Evolutionary conservation across 768 basidiomycete genomes (phyloP).

Genomic region (Gelatoporia subvermispora): DNA sequence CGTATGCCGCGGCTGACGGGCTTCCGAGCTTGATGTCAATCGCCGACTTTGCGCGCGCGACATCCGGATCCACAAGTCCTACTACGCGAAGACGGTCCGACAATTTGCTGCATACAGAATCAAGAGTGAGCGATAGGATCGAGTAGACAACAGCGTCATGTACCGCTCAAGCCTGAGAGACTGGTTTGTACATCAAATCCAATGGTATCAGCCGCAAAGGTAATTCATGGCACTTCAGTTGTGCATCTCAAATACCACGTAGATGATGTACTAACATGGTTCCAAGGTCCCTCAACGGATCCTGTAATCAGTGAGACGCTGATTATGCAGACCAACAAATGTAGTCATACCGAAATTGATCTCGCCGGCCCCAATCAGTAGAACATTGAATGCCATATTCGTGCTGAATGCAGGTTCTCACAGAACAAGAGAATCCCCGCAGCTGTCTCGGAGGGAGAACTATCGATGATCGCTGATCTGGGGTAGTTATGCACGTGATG

Average conservation of each 20-base stretch:
- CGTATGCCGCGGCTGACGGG: slow-evolving; percentile 37
- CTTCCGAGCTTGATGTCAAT: slow-evolving; percentile 36
- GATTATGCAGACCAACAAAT: not conserved
- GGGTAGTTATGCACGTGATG: no score
- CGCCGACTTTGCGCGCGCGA: slow-evolving; percentile 30
- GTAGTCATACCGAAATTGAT: slow-evolving; percentile 41
- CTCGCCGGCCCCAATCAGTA: slow-evolving; percentile 47
- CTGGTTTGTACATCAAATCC: not conserved
- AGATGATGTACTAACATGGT: slow-evolving; percentile 18
- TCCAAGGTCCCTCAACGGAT: slow-evolving; percentile 31
- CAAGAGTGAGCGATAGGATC: not conserved
- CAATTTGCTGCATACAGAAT: slow-evolving; percentile 29
- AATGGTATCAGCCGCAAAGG: not conserved
- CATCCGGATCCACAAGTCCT: slow-evolving; percentile 41
- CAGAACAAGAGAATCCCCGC: no score
- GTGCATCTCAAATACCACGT: not conserved
- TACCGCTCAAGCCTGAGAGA: slow-evolving; percentile 21
- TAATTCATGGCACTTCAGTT: not conserved
- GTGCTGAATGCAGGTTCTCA: no score
- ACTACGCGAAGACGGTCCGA: slow-evolving; percentile 43
- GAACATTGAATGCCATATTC: slow-evolving; percentile 29
- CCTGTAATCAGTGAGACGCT: slow-evolving; percentile 8
- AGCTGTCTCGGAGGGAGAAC: no score
- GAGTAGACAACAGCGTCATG: not conserved
- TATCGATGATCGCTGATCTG: no score